Base-by-base conservation (phyloP, 805 yeast species). In the Brettanomyces naardenensis region DNA sequence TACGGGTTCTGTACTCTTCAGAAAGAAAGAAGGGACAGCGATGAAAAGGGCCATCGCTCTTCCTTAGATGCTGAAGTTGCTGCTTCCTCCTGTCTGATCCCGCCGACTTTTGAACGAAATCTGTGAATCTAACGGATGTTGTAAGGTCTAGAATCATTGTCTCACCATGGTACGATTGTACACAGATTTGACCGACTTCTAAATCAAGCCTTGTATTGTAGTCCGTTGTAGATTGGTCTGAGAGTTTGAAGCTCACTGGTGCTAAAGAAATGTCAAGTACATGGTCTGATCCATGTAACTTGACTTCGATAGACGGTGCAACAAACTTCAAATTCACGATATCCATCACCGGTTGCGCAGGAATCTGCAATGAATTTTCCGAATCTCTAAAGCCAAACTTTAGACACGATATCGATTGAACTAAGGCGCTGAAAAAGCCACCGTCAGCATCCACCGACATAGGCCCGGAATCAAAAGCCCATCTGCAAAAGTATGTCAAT, bases 401-500 rank as follows among this genome's bases (percentile, higher is more conserved):
- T 37, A 86, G 63, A 14, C 75, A 74, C 9, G 55, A 35, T 9
- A 73, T 44, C 0, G 79, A 61, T 3, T 64, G 48, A 0, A 48
- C 44, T 10, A 82, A 50, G 1, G 71, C 68, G 27, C 63, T 61
- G 7, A 78, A 19, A 40, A 75, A 68, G 4, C 48, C 40, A 0
- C 78, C 64, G 7, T 68, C 60, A 1, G 84, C 72, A 39, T 75
- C 69, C 10, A 85, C 58, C 1, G 48, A 40, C 4, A 88, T 60
- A 4, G 63, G 65, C 7, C 89, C 95, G 1, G 81, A 53, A 20
- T 71, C 74, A 47, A 92, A 75, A 42, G 82, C 89, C 98, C 98
- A 92, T 42, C 84, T 80, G 51, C 96, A 88, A 45, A 74, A 77
- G 53, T 85, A 92, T 0, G 97, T 86, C 1, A 90, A 87, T 53